Evolutionary conservation across 345 rosid species (phyloP).

Genomic region (Ceriops decandra): DNA sequence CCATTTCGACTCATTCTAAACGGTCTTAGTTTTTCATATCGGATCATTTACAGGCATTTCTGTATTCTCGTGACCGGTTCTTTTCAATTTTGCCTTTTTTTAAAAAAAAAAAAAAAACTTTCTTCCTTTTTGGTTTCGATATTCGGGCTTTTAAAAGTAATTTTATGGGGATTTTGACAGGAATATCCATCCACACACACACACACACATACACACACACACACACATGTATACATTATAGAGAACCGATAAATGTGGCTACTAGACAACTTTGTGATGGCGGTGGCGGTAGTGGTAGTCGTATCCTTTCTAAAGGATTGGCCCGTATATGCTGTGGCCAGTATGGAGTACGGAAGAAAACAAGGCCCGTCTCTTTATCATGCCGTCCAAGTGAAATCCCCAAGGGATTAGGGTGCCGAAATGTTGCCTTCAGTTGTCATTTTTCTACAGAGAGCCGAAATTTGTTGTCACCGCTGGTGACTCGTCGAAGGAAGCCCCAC

Average conservation of each 20-base stretch:
- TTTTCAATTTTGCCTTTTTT: too few species aligned
- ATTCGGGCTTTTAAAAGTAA: too few species aligned
- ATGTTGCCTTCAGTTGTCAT: conserved; percentile 16
- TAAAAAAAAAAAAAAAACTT: too few species aligned
- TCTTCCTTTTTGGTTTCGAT: too few species aligned
- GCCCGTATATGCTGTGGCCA: conserved; percentile 24
- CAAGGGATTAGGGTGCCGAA: conserved; percentile 20
- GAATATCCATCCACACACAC: accelerated
- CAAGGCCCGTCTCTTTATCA: conserved; percentile 16
- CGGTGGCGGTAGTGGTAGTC: too few species aligned
- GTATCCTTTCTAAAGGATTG: conserved; percentile 32
- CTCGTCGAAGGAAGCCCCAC: conserved; percentile 28
- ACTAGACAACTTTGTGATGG: conserved; percentile 39
- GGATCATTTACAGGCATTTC: too few species aligned
- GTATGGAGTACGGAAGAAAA: conserved; percentile 16
- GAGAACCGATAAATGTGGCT: conserved; percentile 28
- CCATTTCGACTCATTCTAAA: too few species aligned
- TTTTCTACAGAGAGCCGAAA: conserved; percentile 21
- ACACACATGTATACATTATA: background rate
- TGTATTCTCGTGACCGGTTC: too few species aligned
- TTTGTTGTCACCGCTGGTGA: conserved; percentile 29
- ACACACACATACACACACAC: too few species aligned
- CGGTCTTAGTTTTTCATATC: too few species aligned
- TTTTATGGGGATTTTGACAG: too few species aligned
- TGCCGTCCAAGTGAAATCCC: conserved; percentile 14